phyloP scores from a whole-genome alignment of 2,329 filamentous ascomycete species.

The Microsporum canis region DNA sequence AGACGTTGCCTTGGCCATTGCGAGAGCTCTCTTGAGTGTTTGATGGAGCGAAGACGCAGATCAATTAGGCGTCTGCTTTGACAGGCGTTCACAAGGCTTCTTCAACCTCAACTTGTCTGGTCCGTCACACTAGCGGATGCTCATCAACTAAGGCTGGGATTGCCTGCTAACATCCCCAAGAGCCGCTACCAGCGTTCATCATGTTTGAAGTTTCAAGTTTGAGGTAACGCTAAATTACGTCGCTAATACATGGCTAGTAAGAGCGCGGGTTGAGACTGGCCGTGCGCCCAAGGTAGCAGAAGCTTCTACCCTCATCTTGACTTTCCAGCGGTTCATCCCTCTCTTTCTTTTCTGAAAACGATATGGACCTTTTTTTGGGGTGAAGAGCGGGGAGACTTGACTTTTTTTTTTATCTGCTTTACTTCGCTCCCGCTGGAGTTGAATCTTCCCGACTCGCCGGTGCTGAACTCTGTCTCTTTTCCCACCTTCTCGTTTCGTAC shows the following conservation, averaged over 20 bases:
- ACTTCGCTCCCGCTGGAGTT: background rate
- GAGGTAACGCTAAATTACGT: background rate
- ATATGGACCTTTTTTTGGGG: background rate
- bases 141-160: background rate
- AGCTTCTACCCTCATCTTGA: background rate
- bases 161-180: background rate
- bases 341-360: background rate
- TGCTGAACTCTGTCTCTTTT: background rate
- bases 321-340: background rate
- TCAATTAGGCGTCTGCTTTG: background rate
- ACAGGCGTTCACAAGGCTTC: conserved; percentile 2
- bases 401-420: background rate
- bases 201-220: background rate
- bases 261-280: background rate
- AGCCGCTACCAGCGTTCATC: conserved; percentile 2
- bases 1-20: background rate
- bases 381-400: background rate
- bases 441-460: conserved; percentile 1
- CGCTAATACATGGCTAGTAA: background rate
- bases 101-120: background rate
- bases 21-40: background rate
- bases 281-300: background rate
- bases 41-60: background rate
- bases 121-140: background rate
- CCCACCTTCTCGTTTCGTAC: conserved; percentile 3